A percentile compares a stretch with the other conserved stretches of the same genome.
phyloP scores from a whole-genome alignment of 2,329 filamentous ascomycete species.

The Penicillium sp. region DNA sequence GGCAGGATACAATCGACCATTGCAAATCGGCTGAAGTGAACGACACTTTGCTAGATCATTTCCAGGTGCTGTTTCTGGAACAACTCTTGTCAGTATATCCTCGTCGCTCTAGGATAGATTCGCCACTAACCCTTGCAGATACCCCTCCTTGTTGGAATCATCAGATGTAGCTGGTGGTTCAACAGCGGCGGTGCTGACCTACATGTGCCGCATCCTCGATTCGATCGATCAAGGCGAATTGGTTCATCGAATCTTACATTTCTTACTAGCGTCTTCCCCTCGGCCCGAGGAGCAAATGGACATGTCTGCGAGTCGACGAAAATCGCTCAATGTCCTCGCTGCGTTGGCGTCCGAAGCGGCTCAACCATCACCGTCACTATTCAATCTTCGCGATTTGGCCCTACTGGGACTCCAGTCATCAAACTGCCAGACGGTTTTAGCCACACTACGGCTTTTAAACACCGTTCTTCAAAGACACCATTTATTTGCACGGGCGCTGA shows the following conservation, averaged over 20 bases:
- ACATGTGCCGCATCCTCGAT: slow-evolving; percentile 85
- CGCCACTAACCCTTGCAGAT: slow-evolving; percentile 52
- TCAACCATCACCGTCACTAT: slow-evolving; percentile 76
- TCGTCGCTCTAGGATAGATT: background rate
- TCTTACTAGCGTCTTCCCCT: slow-evolving; percentile 74
- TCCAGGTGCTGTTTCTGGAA: slow-evolving; percentile 92
- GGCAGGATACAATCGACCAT: slow-evolving; percentile 97
- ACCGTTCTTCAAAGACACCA: slow-evolving; percentile 85
- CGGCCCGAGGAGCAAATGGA: slow-evolving; percentile 59
- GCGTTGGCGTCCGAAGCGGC: slow-evolving; percentile 75
- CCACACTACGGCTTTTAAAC: slow-evolving; percentile 82
- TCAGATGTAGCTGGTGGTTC: slow-evolving; percentile 97
- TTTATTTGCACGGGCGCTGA: slow-evolving; percentile 68
- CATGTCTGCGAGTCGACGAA: slow-evolving; percentile 66
- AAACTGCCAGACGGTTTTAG: slow-evolving; percentile 84
- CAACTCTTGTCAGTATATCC: slow-evolving; percentile 70
- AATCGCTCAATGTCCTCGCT: slow-evolving; percentile 82
- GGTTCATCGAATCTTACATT: slow-evolving; percentile 89
- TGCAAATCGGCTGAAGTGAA: slow-evolving; percentile 90
- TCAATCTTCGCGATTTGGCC: slow-evolving; percentile 89
- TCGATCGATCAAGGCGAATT: slow-evolving; percentile 90
- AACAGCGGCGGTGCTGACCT: slow-evolving; percentile 91
- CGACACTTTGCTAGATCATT: slow-evolving; percentile 90
- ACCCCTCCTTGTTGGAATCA: slow-evolving; percentile 92
- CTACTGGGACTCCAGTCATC: slow-evolving; percentile 78